A percentile compares a stretch with the other conserved stretches of the same genome.
Conservation (phyloP, 2,329 filamentous ascomycete genomes). For the Penicillium sp. region DNA sequence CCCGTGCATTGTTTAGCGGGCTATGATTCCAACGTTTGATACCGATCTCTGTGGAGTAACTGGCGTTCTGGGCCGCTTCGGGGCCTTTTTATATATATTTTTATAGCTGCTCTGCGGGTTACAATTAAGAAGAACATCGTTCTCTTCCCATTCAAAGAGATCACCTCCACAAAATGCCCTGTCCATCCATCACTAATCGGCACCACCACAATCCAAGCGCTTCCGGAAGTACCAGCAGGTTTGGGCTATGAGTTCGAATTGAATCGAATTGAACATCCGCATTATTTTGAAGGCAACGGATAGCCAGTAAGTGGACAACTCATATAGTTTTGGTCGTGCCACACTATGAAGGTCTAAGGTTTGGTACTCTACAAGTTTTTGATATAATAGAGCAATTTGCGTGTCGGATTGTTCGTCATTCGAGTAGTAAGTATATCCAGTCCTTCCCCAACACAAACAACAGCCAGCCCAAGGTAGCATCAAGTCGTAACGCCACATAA, state of each 20-base stretch:
- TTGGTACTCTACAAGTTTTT: not conserved
- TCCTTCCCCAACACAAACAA: no score
- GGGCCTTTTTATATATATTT: not conserved
- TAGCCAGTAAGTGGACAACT: not conserved
- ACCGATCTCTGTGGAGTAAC: not conserved
- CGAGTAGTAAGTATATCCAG: not conserved
- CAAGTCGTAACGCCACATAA: not conserved
- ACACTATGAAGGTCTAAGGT: no score
- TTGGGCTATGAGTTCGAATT: no score
- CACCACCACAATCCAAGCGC: not conserved
- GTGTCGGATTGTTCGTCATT: not conserved
- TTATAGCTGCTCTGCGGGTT: not conserved
- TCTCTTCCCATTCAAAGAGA: not conserved
- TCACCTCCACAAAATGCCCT: not conserved
- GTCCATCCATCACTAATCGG: no score
- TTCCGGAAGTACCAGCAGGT: not conserved
- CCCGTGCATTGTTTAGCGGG: conserved; percentile 1
- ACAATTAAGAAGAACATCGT: not conserved
- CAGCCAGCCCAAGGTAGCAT: not conserved
- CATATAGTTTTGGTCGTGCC: not conserved
- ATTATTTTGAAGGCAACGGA: not conserved
- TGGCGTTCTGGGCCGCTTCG: not conserved
- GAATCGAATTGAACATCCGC: not conserved
- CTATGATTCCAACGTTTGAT: conserved; percentile 2
- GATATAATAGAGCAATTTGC: not conserved